These are phyloP conservation scores for Leishmania mexicana DNA, from an alignment of 208 protist genomes.

Conservation along the genomic window DNA sequence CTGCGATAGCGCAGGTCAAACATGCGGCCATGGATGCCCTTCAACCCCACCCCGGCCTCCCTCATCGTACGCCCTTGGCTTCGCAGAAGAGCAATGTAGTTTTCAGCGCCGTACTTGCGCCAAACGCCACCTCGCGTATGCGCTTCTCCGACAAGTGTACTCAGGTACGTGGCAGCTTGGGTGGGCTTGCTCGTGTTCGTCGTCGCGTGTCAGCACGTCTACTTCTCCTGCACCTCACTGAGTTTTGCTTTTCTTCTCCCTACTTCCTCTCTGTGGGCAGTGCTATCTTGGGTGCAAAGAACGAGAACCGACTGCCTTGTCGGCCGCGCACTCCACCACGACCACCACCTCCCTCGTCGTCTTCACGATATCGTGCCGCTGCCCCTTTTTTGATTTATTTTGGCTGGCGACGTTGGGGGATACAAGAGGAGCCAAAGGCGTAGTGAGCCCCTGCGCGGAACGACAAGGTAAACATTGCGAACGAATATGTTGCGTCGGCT, in stretches of 20 bases:
- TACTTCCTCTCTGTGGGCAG: background rate
- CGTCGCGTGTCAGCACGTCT: background rate
- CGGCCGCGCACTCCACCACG: background rate
- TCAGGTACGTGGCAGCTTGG: background rate
- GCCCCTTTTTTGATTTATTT: background rate
- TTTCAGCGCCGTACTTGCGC: background rate
- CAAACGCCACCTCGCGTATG: background rate
- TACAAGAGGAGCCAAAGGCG: background rate
- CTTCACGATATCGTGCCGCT: background rate
- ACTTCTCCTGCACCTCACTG: background rate
- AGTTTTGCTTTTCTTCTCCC: background rate
- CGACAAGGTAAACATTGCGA: background rate
- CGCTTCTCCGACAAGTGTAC: background rate
- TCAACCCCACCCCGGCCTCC: background rate
- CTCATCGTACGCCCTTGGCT: background rate
- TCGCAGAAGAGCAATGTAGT: background rate
- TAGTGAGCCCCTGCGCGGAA: background rate
- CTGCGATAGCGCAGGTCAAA: background rate
- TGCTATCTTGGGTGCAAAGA: background rate
- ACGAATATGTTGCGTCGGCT: slow-evolving; percentile 11
- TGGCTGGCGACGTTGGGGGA: background rate
- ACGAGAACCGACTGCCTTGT: background rate
- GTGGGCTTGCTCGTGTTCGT: background rate
- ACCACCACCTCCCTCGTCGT: background rate
- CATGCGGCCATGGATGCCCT: background rate